Conservation (phyloP, 2,329 filamentous ascomycete genomes). For the Cladosporium sp. region DNA sequence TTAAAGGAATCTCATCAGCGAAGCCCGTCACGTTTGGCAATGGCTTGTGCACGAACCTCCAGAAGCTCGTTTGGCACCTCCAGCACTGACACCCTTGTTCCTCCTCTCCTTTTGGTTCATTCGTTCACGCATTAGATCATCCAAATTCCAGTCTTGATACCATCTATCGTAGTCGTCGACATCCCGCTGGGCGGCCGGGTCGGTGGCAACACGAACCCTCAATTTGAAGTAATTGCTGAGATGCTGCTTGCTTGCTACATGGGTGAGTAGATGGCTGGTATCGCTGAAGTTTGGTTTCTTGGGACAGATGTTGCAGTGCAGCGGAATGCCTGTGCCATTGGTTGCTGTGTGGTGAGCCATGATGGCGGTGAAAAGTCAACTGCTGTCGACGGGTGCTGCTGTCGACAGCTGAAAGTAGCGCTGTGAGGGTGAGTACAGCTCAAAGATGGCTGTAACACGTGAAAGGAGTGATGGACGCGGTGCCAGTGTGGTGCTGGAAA, state of each 20-base stretch:
- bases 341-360: slow-evolving; percentile 30
- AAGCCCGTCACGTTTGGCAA: background rate
- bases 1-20: background rate
- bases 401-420: slow-evolving; percentile 8
- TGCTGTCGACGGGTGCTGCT: slow-evolving; percentile 12
- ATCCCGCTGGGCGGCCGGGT: slow-evolving; percentile 52
- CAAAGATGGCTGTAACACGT: background rate
- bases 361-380: slow-evolving; percentile 9
- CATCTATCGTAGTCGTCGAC: slow-evolving; percentile 71
- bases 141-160: slow-evolving; percentile 69
- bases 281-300: slow-evolving; percentile 80
- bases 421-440: slow-evolving; percentile 2
- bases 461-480: slow-evolving; percentile 14
- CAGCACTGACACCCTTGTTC: slow-evolving; percentile 5
- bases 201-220: slow-evolving; percentile 63
- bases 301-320: slow-evolving; percentile 79
- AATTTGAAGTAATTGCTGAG: slow-evolving; percentile 78
- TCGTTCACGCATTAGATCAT: slow-evolving; percentile 70
- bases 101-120: slow-evolving; percentile 71
- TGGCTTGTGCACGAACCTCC: background rate
- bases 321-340: slow-evolving; percentile 49
- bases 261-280: slow-evolving; percentile 84
- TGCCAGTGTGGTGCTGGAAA: background rate
- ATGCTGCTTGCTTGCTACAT: slow-evolving; percentile 90
- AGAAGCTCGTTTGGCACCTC: slow-evolving; percentile 2